Percentiles rank a stretch among this genome's conserved stretches.
phyloP scores from a whole-genome alignment of 441 rosid genomes.

The Macaranga tanarius region DNA sequence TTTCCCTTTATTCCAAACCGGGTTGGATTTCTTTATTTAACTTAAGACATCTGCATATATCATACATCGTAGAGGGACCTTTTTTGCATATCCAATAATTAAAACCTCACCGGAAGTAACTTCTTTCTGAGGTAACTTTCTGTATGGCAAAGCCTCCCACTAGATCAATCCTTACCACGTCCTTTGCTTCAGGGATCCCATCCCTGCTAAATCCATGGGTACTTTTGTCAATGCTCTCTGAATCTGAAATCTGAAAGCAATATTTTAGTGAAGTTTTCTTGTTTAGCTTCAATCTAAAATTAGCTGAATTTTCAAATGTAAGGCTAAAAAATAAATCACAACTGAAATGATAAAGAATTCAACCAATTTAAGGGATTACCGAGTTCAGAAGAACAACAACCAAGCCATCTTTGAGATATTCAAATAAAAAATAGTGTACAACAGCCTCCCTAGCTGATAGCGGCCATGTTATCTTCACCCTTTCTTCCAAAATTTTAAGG shows the following conservation, averaged over 20 bases:
- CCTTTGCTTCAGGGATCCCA: slow-evolving; percentile 57
- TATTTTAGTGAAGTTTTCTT: neutral
- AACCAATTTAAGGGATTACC: slow-evolving; percentile 46
- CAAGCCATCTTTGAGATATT: slow-evolving; percentile 76
- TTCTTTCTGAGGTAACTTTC: slow-evolving; percentile 67
- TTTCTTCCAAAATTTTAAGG: slow-evolving; percentile 64
- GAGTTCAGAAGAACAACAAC: slow-evolving; percentile 59
- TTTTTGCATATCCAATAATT: neutral
- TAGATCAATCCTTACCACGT: slow-evolving; percentile 72
- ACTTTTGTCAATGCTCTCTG: slow-evolving; percentile 50
- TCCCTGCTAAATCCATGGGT: slow-evolving; percentile 57
- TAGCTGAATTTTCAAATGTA: neutral
- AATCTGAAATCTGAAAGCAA: slow-evolving; percentile 62
- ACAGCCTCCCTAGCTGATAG: slow-evolving; percentile 74
- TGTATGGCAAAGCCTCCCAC: slow-evolving; percentile 93
- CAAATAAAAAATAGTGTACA: slow-evolving; percentile 65
- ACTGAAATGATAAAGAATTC: slow-evolving; percentile 9
- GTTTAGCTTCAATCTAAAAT: neutral
- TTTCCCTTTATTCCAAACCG: neutral
- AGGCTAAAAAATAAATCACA: slow-evolving; percentile 6
- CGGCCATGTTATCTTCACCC: slow-evolving; percentile 98
- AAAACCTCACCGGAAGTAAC: slow-evolving; percentile 72
- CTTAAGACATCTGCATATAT: neutral
- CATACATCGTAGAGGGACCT: neutral
- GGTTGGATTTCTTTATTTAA: neutral